Evolutionary conservation across 169 alveolate species (phyloP).

Genomic region (Cryptosporidium parvum): DNA sequence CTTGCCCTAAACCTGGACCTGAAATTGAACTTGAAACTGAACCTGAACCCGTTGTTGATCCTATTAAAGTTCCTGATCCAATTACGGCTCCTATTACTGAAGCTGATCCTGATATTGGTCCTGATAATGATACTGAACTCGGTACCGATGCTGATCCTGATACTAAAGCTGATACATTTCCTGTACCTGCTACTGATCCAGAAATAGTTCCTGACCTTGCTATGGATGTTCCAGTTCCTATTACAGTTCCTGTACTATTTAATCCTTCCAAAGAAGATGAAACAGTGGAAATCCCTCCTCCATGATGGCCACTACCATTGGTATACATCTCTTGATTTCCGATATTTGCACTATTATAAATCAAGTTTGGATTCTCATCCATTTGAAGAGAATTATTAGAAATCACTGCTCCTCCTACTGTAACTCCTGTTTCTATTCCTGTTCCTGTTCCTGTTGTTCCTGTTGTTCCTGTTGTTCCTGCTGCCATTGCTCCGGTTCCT

Average conservation of each 20-base stretch:
- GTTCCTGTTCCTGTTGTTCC: background rate
- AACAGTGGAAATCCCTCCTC: background rate
- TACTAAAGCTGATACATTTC: background rate
- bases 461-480: background rate
- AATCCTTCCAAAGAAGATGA: background rate
- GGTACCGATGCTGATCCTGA: background rate
- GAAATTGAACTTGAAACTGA: too few species aligned
- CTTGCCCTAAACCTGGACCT: too few species aligned
- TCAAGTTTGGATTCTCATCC: background rate
- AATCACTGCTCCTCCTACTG: background rate
- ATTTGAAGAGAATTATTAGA: too few species aligned
- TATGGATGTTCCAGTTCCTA: background rate
- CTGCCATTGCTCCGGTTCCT: background rate
- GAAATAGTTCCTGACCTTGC: background rate
- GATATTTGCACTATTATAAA: background rate
- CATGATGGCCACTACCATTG: background rate
- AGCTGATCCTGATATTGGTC: too few species aligned
- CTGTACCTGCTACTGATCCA: too few species aligned
- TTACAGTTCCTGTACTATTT: background rate
- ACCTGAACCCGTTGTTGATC: too few species aligned
- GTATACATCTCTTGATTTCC: background rate
- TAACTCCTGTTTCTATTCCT: background rate
- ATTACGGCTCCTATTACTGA: background rate
- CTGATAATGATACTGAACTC: too few species aligned
- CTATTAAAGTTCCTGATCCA: background rate